A percentile compares a stretch with the other conserved stretches of the same genome.
phyloP scores from a whole-genome alignment of 768 basidiomycete genomes.

The Macrolepiota dolichaula region DNA sequence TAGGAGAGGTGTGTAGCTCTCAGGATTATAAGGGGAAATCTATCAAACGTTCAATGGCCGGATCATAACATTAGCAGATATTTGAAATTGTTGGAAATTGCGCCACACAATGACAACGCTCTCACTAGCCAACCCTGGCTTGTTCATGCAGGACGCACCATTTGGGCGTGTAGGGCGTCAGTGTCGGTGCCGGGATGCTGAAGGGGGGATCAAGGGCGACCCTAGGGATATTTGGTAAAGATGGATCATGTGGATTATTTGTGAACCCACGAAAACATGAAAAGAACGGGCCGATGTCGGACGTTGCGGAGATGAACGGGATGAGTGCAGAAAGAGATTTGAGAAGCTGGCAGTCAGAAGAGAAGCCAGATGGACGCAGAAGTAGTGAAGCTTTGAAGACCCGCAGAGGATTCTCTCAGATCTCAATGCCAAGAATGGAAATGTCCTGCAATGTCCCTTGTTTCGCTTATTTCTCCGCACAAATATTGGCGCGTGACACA shows the following conservation, averaged over 20 bases:
- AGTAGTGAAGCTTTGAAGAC: background rate
- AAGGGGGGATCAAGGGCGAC: background rate
- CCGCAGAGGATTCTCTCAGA: background rate
- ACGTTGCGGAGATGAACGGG: background rate
- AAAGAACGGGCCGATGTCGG: background rate
- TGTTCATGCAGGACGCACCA: too few relatives aligned
- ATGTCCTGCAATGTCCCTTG: conserved; percentile 9
- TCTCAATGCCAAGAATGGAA: conserved; percentile 11
- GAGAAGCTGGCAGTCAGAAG: background rate
- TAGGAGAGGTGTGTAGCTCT: too few relatives aligned
- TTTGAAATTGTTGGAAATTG: background rate
- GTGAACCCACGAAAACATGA: background rate
- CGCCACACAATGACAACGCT: background rate
- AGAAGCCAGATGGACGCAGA: background rate
- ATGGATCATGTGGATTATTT: background rate
- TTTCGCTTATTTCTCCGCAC: conserved; percentile 16
- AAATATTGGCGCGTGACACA: conserved; percentile 10
- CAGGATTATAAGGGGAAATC: background rate
- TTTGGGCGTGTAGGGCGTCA: too few relatives aligned
- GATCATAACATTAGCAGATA: background rate
- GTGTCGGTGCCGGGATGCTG: background rate
- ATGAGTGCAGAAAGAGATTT: too few relatives aligned
- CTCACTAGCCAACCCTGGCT: too few relatives aligned
- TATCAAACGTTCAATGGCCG: background rate
- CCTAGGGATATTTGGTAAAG: background rate